Base-by-base conservation (phyloP, 345 rosid species). In the Litchi chinensis region DNA sequence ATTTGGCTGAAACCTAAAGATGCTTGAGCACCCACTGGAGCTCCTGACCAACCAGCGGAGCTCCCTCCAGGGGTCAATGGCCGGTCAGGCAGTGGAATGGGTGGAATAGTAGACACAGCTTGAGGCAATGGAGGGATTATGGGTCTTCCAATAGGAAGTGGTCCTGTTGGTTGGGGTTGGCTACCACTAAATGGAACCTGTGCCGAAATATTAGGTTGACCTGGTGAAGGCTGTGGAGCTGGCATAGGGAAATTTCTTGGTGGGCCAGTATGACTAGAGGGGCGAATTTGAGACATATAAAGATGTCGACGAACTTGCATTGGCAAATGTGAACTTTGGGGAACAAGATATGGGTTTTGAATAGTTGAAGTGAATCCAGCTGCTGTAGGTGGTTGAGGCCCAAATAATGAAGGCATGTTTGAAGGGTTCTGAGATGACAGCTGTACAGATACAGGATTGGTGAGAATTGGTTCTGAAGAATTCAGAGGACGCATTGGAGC, bases 161-260 rank as follows among this genome's bases (percentile, higher is more conserved):
- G 81, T 69, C 89, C 89, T 19, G 68, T n/a, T 76, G 83, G 80
- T 65, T 80, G 87, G 18, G 83, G 75, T 74, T 82, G 97, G 89
- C 72, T 85, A 67, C 76, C 91, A 73, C 82, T 59, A 70, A 70
- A 84, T 54, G 86, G 84, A 66, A 65, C 69, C 64, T 70, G 65
- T 50, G 83, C 71, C 19, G 82, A 76, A 82, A 78, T 65, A 39
- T 80, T 77, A 41, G 79, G 77, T 79, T 85, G 88, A 76, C 70
- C 67, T 57, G 89, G 72, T 0, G 83, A 77, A 79, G 83, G 86
- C 80, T 81, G 94, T 5, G 85, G 81, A 78, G 82, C 63, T 19
- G 79, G 83, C 73, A 76, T 59, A 32, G 83, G 77, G 79, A 83
- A 85, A 48, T 86, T 85, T 87, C 87, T 84, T 12, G 87, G 83